phyloP scores from a whole-genome alignment of 495 filamentous ascomycete species.

The Beverwykella pulmonaria region DNA sequence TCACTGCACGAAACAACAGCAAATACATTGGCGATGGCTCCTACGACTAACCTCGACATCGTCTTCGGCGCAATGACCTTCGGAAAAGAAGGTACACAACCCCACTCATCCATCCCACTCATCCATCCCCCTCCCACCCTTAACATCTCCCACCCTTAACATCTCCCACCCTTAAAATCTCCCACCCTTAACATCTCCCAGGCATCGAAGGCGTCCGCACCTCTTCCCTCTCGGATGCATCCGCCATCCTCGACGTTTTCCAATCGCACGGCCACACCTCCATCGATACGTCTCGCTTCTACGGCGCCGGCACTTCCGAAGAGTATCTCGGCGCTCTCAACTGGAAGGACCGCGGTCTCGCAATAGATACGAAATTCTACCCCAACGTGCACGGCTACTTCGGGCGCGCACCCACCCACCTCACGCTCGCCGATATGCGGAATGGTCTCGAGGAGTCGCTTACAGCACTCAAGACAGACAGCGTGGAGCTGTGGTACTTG shows the following conservation, averaged over 20 bases:
- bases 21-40: neutral
- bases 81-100: neutral
- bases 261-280: slow-evolving; percentile 50
- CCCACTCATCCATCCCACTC: too few relatives aligned
- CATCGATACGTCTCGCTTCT: slow-evolving; percentile 50
- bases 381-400: slow-evolving; percentile 55
- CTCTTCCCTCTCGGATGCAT: slow-evolving; percentile 43
- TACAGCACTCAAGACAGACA: slow-evolving; percentile 70
- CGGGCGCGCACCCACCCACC: slow-evolving; percentile 34
- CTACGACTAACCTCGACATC: neutral
- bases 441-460: slow-evolving; percentile 66
- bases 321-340: slow-evolving; percentile 71
- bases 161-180: neutral
- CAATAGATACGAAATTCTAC: slow-evolving; percentile 84
- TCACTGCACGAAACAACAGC: neutral
- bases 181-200: neutral
- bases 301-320: slow-evolving; percentile 76
- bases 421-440: slow-evolving; percentile 61
- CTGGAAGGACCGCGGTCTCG: slow-evolving; percentile 80
- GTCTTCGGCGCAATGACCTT: slow-evolving; percentile 20
- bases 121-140: too few relatives aligned
- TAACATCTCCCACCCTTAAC: neutral
- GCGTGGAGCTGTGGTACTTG: slow-evolving; percentile 70
- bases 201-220: slow-evolving; percentile 36
- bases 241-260: slow-evolving; percentile 54